Base-by-base conservation (phyloP, 2,329 filamentous ascomycete genomes). In the Nigrospora oryzae region DNA sequence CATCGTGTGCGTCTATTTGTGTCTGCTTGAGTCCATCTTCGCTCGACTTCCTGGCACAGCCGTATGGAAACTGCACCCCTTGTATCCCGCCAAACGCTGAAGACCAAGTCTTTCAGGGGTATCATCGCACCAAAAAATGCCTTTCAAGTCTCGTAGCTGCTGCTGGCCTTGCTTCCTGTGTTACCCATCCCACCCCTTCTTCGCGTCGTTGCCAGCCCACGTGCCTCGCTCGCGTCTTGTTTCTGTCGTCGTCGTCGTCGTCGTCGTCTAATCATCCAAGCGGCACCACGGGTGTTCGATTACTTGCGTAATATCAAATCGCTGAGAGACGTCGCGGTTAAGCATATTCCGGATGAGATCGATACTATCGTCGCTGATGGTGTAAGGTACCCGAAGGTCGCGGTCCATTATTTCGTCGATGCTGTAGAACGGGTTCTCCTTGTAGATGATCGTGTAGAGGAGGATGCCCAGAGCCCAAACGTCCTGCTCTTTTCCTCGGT, bases 361-460 rank as follows among this genome's bases (percentile, higher is more conserved):
- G 53, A 98, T 94, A 63, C 89, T 95, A 53, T 90, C 85, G 52
- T 96, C 89, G 63, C 88, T 89, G 69, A 91, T 81, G 32, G 85
- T 78, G 62, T 87, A 96, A 0, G 93, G 93, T 28, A 98, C 84
- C 40, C 93, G 81, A 47, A 98, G 72, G 56, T 96, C 91, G 58
- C 91, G 90, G 63, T 98, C 93, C 79, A 97, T 94, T 59, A 98
- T 98, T 71, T 98, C 93, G 64, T 98, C 93, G 58, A 97, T 93
- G 65, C 86, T 94, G 75, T 97, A 97, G 65, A 96, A 98, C 1
- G 93, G 91, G 60, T 98, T 98, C 68, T 98, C 93, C 69, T 97
- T 98, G 76, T 98, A 98, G 59, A 97, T 86, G 59, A 98, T 96
- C 28, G 93, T 98, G 71, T 98, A 98, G 13, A 98, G 79, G 23